phyloP scores from a whole-genome alignment of 495 filamentous ascomycete species.

The Penicillium coprophilum region DNA sequence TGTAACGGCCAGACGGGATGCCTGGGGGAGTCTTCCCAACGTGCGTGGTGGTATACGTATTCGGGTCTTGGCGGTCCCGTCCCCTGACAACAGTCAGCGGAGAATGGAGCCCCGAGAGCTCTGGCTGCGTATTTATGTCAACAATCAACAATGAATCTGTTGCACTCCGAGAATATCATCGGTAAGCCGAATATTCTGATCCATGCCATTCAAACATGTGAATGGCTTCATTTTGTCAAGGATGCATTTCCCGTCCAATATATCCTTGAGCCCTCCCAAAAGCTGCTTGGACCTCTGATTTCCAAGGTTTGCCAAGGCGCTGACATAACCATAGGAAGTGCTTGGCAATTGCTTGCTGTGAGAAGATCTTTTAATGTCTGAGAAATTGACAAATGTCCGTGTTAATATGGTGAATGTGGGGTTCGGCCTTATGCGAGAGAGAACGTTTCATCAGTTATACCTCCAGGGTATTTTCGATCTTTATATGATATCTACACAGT shows the following conservation, averaged over 20 bases:
- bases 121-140: background rate
- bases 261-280: background rate
- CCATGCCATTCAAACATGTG: background rate
- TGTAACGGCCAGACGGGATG: background rate
- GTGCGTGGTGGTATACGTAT: constrained; percentile 2
- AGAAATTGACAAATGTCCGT: background rate
- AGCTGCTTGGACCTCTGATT: background rate
- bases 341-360: constrained; percentile 12
- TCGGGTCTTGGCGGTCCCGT: constrained; percentile 3
- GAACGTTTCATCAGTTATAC: background rate
- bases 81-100: constrained; percentile 5
- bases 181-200: background rate
- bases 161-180: background rate
- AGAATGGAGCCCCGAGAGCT: background rate
- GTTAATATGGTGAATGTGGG: background rate
- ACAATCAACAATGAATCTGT: background rate
- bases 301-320: background rate
- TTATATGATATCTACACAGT: background rate
- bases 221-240: background rate
- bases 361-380: background rate
- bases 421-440: background rate
- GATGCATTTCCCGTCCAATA: background rate
- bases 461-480: background rate
- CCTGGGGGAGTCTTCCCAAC: background rate
- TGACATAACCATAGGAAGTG: background rate